Base-by-base conservation (phyloP, 148 eudicot genomes). In the Fagopyrum esculentum region DNA sequence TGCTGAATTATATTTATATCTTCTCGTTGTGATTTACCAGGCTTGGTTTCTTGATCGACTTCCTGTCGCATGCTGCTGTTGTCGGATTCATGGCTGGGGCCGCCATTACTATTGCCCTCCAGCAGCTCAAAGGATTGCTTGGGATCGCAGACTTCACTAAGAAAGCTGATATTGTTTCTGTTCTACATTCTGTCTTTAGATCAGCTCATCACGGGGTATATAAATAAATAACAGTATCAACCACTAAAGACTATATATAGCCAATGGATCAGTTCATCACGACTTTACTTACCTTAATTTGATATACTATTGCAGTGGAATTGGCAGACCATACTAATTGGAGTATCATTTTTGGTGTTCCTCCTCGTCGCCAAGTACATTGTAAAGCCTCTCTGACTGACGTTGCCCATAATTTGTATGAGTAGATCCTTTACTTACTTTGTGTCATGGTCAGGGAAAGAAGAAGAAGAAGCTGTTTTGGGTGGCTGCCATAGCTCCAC, bases 81-180 rank as follows among this genome's bases (percentile, higher is more conserved):
- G 91, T 93, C n/a, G 98, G 98, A 30, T 93, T 93, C 70, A 93
- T 93, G 98, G 97, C 84, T 60, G 98, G 98, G 29, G 97, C 95
- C 9, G 95, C 98, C 50, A 83, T 93, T 26, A 93, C 95, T 4
- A 93, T 93, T 49, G 85, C 78, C 73, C 97, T 93, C 80, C 97
- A 91, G 73, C 98, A 93, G 87, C 97, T 93, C 0, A 91, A 93
- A 76, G 95, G 97, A 6, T 78, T 93, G 69, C 88, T 93, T 45
- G 98, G 98, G 73, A 84, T 93, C 4, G 76, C 72, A 61, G 73
- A 77, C 0, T 91, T 93, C 87, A 91, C 98, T 19, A 93, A 86
- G 77, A 82, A 88, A 9, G 80, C 95, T 55, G 97, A 93, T 73
- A 78, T 93, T 2, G 79, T 93, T 30, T 87, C 97, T 52, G 98